Percentiles rank a stretch among this genome's conserved stretches.
These are phyloP conservation scores for Saccharomycopsis vini DNA, from an alignment of 805 yeast species.

Conservation along the genomic window DNA sequence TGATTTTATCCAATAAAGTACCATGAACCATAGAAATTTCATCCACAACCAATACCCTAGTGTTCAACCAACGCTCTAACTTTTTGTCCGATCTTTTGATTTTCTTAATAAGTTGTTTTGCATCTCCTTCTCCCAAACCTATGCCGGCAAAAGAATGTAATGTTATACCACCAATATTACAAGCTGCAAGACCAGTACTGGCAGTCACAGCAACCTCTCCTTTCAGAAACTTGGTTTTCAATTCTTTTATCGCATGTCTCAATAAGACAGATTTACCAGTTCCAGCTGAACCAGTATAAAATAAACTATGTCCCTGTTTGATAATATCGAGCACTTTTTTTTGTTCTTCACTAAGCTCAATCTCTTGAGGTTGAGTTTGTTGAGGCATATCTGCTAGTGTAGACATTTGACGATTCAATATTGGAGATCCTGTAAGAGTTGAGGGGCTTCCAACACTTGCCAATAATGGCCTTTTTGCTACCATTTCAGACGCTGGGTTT, in stretches of 20 bases:
- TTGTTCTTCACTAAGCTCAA: slow-evolving; percentile 49
- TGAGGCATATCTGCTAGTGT: neutral
- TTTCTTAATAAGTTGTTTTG: slow-evolving; percentile 38
- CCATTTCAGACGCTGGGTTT: neutral
- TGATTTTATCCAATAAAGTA: slow-evolving; percentile 51
- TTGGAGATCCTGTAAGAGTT: neutral
- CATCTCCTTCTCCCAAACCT: slow-evolving; percentile 57
- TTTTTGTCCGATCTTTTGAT: slow-evolving; percentile 45
- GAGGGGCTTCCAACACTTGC: neutral
- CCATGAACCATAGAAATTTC: slow-evolving; percentile 80
- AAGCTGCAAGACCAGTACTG: slow-evolving; percentile 78
- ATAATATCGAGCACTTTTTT: slow-evolving; percentile 57
- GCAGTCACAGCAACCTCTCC: slow-evolving; percentile 69
- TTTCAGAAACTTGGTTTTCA: slow-evolving; percentile 36
- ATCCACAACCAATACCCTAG: slow-evolving; percentile 60
- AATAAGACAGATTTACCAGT: slow-evolving; percentile 94
- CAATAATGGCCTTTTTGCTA: too few species aligned
- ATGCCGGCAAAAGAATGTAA: slow-evolving; percentile 71
- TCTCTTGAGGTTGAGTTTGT: neutral
- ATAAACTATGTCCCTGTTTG: slow-evolving; percentile 55
- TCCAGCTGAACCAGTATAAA: slow-evolving; percentile 97
- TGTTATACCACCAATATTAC: slow-evolving; percentile 73
- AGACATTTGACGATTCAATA: slow-evolving; percentile 1
- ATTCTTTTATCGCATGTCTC: slow-evolving; percentile 46
- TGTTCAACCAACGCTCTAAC: slow-evolving; percentile 43